Base-by-base conservation (phyloP, 495 filamentous ascomycete species). In the Xylaria sp. region DNA sequence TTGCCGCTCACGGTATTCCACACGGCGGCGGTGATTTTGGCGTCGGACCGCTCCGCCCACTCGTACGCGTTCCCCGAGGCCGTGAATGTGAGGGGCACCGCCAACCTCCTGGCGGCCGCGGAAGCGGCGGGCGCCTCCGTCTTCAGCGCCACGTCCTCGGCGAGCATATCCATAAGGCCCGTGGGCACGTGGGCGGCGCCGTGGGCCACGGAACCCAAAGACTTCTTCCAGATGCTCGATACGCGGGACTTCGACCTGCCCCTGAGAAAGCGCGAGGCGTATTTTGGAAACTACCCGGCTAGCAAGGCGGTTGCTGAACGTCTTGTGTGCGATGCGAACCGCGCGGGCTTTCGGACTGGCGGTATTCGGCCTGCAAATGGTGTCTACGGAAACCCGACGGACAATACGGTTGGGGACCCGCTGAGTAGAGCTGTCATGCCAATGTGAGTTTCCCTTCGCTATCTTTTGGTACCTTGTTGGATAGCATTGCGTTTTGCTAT, bases 121-220 rank as follows among this genome's bases (percentile, higher is more conserved):
- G 81, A 82, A 67, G 70, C 75, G 44, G 78, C 77, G 37, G 86
- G 84, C 5, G 86, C 85, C 21, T 81, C 85, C 61, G 83, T 86
- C 11, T 86, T 91, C 46, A 79, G 90, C 43, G 88, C 87, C 69
- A 91, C 89, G 2, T 88, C 87, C 0, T 88, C 86, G 3, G 88
- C 80, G 19, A 88, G 86, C 33, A 81, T 88, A 69, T 76, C 76
- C 55, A 80, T 90, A 21, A 82, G 81, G 26, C 82, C 82, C 0
- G 78, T 86, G 4, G 77, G 79, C 15, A 82, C 85, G 64, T 89
- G 85, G 83, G 75, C 86, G 21, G 63, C 80, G 3, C 87, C 86
- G 0, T 89, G 86, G 87, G 77, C 69, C 11, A 71, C 74, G 44
- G 71, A 77, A 40, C 85, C 85, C 5, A 72, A 73, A 19, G 65